Conservation (phyloP, 1,284 basidiomycete genomes). For the Anthracocystis setariae region DNA sequence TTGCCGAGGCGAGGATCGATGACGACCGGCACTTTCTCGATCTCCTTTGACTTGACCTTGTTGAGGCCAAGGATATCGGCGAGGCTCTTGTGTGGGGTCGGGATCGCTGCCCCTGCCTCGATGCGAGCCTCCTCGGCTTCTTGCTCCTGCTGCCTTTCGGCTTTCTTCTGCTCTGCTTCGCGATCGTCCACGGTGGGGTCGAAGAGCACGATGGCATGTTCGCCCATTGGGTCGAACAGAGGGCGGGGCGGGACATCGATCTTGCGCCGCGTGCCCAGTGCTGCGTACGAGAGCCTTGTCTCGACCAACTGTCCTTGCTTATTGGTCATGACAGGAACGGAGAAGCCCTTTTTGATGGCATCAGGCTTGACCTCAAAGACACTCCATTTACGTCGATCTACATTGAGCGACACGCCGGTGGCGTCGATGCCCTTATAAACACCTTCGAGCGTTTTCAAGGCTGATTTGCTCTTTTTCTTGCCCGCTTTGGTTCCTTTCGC, state of each 20-base stretch:
- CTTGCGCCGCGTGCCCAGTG: slow-evolving; percentile 86
- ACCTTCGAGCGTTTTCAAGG: slow-evolving; percentile 57
- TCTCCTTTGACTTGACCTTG: slow-evolving; percentile 45
- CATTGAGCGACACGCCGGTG: slow-evolving; percentile 62
- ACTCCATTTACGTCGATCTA: slow-evolving; percentile 59
- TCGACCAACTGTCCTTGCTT: slow-evolving; percentile 79
- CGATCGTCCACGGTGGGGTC: slow-evolving; percentile 89
- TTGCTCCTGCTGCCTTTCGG: slow-evolving; percentile 40
- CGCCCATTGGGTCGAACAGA: slow-evolving; percentile 94
- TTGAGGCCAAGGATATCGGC: slow-evolving; percentile 79
- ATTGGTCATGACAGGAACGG: slow-evolving; percentile 84
- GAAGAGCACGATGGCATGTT: slow-evolving; percentile 96
- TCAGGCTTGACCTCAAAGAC: slow-evolving; percentile 58
- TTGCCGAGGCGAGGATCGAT: slow-evolving; percentile 90
- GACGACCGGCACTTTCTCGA: slow-evolving; percentile 90
- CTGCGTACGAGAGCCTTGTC: slow-evolving; percentile 76
- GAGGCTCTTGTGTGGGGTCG: slow-evolving; percentile 87
- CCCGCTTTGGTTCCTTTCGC: slow-evolving; percentile 20
- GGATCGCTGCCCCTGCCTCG: slow-evolving; percentile 25
- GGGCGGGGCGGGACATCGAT: slow-evolving; percentile 87
- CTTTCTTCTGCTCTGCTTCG: slow-evolving; percentile 57
- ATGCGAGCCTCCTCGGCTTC: slow-evolving; percentile 36
- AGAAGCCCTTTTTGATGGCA: slow-evolving; percentile 73
- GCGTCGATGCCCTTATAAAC: slow-evolving; percentile 65
- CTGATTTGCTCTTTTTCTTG: slow-evolving; percentile 43